These are phyloP conservation scores for Hyaloscypha hepaticicola DNA, from an alignment of 495 filamentous ascomycete species.

Conservation along the genomic window DNA sequence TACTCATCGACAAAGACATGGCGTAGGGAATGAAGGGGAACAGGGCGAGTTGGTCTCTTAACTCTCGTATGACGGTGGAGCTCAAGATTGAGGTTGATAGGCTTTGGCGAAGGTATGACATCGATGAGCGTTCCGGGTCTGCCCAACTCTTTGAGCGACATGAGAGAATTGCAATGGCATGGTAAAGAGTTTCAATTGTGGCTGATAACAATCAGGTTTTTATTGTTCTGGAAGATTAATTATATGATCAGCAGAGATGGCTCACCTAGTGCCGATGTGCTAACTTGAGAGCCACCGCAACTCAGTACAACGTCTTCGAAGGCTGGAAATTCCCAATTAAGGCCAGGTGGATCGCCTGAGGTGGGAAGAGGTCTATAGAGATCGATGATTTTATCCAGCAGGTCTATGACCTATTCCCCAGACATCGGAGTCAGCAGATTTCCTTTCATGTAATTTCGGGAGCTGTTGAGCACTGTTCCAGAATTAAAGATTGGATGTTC, in stretches of 20 bases:
- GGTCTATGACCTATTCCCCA: conserved; percentile 45
- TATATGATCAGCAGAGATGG: conserved; percentile 28
- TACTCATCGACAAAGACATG: conserved; percentile 63
- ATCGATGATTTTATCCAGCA: conserved; percentile 64
- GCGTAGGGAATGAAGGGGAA: conserved; percentile 70
- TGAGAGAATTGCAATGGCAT: conserved; percentile 64
- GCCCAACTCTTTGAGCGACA: conserved; percentile 48
- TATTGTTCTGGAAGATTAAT: conserved; percentile 7
- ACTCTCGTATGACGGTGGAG: conserved; percentile 56
- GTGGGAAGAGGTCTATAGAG: conserved; percentile 60
- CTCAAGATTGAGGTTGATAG: conserved; percentile 65
- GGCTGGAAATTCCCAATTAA: conserved; percentile 58
- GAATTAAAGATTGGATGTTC: too few relatives aligned
- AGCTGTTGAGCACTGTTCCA: too few relatives aligned
- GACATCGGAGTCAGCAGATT: too few relatives aligned
- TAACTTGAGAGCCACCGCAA: conserved; percentile 40
- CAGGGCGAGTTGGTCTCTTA: conserved; percentile 50
- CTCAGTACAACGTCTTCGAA: conserved; percentile 65
- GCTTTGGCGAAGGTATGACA: conserved; percentile 56
- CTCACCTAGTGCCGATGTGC: conserved; percentile 47
- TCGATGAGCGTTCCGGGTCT: conserved; percentile 52
- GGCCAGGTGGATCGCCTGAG: conserved; percentile 42
- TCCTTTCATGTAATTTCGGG: too few relatives aligned
- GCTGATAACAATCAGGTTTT: conserved; percentile 36
- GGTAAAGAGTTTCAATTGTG: conserved; percentile 67